Base-by-base conservation (phyloP, 129 eudicot genomes). In the Sambucus nigra region DNA sequence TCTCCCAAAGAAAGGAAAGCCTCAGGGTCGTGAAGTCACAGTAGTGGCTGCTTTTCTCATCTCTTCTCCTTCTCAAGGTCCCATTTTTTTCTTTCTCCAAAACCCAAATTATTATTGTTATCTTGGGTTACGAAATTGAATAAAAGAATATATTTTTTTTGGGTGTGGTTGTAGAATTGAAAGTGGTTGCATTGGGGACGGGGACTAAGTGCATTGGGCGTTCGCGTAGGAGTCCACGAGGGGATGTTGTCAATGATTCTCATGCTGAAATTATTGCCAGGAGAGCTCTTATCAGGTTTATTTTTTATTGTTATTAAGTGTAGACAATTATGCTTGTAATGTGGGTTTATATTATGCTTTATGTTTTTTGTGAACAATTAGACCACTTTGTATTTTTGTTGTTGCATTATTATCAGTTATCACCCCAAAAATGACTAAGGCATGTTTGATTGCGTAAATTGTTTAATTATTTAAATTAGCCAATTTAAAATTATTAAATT, bases 171-270 rank as follows among this genome's bases (percentile, higher is more conserved):
- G 32, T 52, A 89, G 97, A 77, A 28, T 69, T 85, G 70, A 80
- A 82, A 65, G 95, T 82, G 61, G 84, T 85, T 29, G 79, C 99
- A 1, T 45, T 85, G 73, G 99, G 95, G 1, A 91, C 99, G 0
- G 99, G 99, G 50, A 91, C 99, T 14, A 91, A 91, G 64, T 91
- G 99, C 72, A 62, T 86, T 22, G 94, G 94, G 65, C 80, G 82
- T 11, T 82, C 94, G 14, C 71, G 77, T 42, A 44, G 78, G 53
- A 86, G 80, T 59, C 69, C 47, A n/a, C 63, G 51, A 15, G 98
- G 98, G 5, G 98, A 91, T 32, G 93, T 91, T 33, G 77, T 82
- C 47, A 91, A 91, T 47, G 99, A 86, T 72, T 77, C 95, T 18
- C 99, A 91, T 60, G 99, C 99, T 52, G 99, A 91, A 59, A 68